phyloP scores from a whole-genome alignment of 805 yeast species.

The Yamadazyma endophytica region DNA sequence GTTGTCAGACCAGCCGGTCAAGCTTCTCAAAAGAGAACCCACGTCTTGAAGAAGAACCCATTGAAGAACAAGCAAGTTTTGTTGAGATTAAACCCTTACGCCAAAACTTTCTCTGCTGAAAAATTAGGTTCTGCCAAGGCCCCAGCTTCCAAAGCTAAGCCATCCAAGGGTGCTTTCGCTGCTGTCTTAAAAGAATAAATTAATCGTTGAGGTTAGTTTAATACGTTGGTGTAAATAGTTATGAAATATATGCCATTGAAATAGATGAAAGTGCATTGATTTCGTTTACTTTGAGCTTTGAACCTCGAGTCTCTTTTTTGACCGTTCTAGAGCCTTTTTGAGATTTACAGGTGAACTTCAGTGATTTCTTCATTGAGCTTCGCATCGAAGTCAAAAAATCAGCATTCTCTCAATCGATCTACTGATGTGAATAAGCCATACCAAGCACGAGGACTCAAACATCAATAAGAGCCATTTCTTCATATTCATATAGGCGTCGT shows the following conservation, averaged over 20 bases:
- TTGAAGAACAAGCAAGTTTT: constrained; percentile 96
- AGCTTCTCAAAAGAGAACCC: constrained; percentile 86
- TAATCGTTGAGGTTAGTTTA: too few species aligned
- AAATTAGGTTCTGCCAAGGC: constrained; percentile 83
- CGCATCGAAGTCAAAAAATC: too few species aligned
- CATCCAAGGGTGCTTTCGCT: constrained; percentile 69
- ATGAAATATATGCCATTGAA: constrained; percentile 1
- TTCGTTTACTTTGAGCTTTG: too few species aligned
- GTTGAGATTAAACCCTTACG: constrained; percentile 99
- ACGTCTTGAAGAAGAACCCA: constrained; percentile 97
- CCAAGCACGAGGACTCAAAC: too few species aligned
- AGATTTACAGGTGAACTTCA: too few species aligned
- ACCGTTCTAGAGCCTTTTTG: too few species aligned
- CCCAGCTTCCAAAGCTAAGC: constrained; percentile 56
- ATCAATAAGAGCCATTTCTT: too few species aligned
- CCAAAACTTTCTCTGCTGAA: constrained; percentile 92
- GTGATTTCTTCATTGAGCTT: too few species aligned
- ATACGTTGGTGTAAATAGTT: not conserved
- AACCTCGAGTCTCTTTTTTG: too few species aligned
- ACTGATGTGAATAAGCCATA: too few species aligned
- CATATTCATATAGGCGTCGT: too few species aligned
- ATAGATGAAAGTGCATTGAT: constrained; percentile 9
- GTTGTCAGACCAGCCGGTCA: constrained; percentile 96
- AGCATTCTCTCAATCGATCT: too few species aligned
- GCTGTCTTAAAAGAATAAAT: constrained; percentile 55